Base-by-base conservation (phyloP, 768 basidiomycete species). In the Mycena belliarum region DNA sequence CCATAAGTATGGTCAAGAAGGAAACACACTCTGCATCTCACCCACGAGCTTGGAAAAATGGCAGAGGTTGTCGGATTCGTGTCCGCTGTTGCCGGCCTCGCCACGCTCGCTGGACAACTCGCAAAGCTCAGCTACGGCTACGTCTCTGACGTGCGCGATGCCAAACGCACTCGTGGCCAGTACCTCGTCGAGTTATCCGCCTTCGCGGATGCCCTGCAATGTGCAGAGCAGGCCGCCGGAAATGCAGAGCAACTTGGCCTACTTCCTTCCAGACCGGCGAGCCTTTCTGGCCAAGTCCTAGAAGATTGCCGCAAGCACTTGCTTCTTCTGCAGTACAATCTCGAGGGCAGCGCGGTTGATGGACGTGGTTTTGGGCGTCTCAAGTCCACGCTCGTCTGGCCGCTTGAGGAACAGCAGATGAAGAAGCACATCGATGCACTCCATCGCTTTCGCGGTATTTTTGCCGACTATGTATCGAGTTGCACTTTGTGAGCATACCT, bases 381-480 rank as follows among this genome's bases (percentile, higher is more conserved):
- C 18, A 44, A 44, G 52, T 44, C 43, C 10, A 9, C 52, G 9
- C 29, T 52, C 8, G 18, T 37, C 32, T 52, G 52, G 52, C 52
- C 52, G 33, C 42, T 52, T 21, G 52, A 52, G 33, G 52, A 52
- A 37, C 21, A 44, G 18, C 52, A 52, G 43, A 25, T 21, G 43
- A 52, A 45, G 43, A 52, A 52, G 43, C 52, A 52, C 32, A 45
- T 52, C 28, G 52, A 52, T 7, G 45, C 37, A 43, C 23, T 52
- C 14, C 52, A 44, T 33, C 41, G 52, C 23, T 52, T 52, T 24
- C 52, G 52, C 24, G 14, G 52, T 37, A 52, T 52, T 29, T 52
- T 52, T 6, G 43, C 52, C 9, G 52, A 52, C 52, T 52, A 52
- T 14, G 52, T 52, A 29, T 33, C 32, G 23, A 43, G 32, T 23